These are phyloP conservation scores for Phanerochaete sordida DNA, from an alignment of 768 basidiomycete species.

Conservation along the genomic window DNA sequence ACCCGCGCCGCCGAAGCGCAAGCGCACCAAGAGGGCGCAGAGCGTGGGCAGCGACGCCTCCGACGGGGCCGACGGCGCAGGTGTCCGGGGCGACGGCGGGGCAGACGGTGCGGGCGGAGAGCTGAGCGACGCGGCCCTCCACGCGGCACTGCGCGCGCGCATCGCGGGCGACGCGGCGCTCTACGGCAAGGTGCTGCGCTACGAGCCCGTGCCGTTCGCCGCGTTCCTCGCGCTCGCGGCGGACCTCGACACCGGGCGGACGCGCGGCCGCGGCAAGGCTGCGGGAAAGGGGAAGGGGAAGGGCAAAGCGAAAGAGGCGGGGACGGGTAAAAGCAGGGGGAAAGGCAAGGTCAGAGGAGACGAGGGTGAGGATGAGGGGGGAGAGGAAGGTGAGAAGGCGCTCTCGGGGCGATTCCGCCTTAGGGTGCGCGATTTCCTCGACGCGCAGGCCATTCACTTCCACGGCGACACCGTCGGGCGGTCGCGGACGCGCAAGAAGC, in stretches of 20 bases:
- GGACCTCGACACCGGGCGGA: conserved; percentile 17
- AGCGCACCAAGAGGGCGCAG: background rate
- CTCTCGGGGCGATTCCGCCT: conserved; percentile 28
- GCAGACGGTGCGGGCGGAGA: background rate
- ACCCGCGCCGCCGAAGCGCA: background rate
- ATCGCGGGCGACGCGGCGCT: conserved; percentile 46
- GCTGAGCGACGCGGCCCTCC: conserved; percentile 39
- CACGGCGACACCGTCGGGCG: conserved; percentile 26
- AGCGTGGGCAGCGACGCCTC: conserved; percentile 1
- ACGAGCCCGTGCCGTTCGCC: conserved; percentile 64
- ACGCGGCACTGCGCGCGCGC: conserved; percentile 35
- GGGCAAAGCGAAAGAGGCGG: background rate
- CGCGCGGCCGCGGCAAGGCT: too few species aligned
- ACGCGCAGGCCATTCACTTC: conserved; percentile 57
- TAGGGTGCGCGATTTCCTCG: conserved; percentile 49
- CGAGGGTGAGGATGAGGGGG: background rate
- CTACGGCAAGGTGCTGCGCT: conserved; percentile 57
- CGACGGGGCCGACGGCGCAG: conserved; percentile 4
- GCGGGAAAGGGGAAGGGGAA: background rate
- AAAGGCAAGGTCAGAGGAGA: background rate
- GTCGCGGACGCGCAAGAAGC: background rate
- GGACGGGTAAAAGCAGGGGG: too few species aligned
- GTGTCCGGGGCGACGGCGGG: background rate
- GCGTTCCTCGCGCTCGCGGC: conserved; percentile 43
- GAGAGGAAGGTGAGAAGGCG: background rate